phyloP scores from a whole-genome alignment of 1,284 basidiomycete genomes.

The Bondarzewia mesenterica region DNA sequence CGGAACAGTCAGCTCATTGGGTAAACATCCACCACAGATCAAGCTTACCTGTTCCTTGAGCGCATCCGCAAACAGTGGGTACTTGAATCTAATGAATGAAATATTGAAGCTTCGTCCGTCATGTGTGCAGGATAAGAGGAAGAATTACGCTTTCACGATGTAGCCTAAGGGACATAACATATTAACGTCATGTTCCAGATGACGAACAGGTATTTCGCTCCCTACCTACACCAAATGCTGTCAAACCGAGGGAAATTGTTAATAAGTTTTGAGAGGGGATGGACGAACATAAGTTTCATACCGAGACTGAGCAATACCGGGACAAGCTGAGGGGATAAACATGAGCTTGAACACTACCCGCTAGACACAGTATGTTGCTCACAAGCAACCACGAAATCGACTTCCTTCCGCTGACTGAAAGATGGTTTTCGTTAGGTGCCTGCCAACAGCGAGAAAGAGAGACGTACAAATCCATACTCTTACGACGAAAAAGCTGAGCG shows the following conservation, averaged over 20 bases:
- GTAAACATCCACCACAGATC: not conserved
- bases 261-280: not conserved
- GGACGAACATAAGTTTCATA: not conserved
- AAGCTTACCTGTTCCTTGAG: not conserved
- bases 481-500: not conserved
- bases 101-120: no score
- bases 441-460: not conserved
- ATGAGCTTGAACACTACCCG: not conserved
- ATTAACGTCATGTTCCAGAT: not conserved
- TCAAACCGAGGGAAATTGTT: not conserved
- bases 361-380: not conserved
- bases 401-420: not conserved
- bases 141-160: not conserved
- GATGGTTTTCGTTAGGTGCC: not conserved
- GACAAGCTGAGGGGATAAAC: not conserved
- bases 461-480: not conserved
- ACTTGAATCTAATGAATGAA: not conserved
- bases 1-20: not conserved
- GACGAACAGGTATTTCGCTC: no score
- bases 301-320: not conserved
- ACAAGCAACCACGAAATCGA: not conserved
- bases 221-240: not conserved
- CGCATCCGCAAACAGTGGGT: not conserved
- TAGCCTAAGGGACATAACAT: not conserved
- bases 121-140: not conserved